These are phyloP conservation scores for Huntiella decipiens DNA, from an alignment of 2,329 filamentous ascomycete genomes.

Conservation along the genomic window DNA sequence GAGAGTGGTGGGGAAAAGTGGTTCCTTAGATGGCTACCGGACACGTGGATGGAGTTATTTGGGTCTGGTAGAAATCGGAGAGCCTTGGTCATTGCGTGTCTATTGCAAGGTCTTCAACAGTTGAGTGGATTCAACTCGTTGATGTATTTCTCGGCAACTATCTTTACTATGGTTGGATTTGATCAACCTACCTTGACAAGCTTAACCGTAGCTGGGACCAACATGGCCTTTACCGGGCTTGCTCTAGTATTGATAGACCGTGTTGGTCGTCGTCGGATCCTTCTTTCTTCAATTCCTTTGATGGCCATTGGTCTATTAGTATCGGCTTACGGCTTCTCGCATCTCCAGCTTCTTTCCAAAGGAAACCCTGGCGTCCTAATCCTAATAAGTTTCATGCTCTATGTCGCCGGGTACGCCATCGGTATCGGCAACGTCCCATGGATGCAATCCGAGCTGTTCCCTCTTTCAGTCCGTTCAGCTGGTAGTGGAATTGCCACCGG, in stretches of 20 bases:
- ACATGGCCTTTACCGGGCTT: constrained; percentile 59
- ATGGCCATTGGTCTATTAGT: constrained; percentile 59
- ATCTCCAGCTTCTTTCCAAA: constrained; percentile 28
- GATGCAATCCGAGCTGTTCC: constrained; percentile 90
- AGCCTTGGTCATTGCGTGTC: constrained; percentile 67
- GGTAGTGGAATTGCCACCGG: constrained; percentile 58
- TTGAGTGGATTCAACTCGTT: constrained; percentile 79
- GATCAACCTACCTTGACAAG: constrained; percentile 61
- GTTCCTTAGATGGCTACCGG: neutral
- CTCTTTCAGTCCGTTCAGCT: constrained; percentile 51
- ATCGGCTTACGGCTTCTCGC: constrained; percentile 54
- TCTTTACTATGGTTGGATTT: constrained; percentile 63
- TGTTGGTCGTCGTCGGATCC: constrained; percentile 58
- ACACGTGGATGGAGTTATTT: constrained; percentile 32
- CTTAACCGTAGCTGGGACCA: constrained; percentile 63
- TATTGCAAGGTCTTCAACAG: constrained; percentile 75
- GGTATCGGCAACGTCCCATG: constrained; percentile 86
- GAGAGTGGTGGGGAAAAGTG: constrained; percentile 20
- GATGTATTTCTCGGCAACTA: constrained; percentile 81
- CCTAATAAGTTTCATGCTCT: constrained; percentile 57
- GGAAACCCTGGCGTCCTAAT: constrained; percentile 34
- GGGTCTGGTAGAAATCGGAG: constrained; percentile 45
- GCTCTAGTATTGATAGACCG: constrained; percentile 62
- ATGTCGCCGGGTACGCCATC: constrained; percentile 69
- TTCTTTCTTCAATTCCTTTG: constrained; percentile 66